Evolutionary conservation across 345 rosid species (phyloP), one percentile per base, ranked within the genome.

Genomic region (Lepidium aucheri): DNA sequence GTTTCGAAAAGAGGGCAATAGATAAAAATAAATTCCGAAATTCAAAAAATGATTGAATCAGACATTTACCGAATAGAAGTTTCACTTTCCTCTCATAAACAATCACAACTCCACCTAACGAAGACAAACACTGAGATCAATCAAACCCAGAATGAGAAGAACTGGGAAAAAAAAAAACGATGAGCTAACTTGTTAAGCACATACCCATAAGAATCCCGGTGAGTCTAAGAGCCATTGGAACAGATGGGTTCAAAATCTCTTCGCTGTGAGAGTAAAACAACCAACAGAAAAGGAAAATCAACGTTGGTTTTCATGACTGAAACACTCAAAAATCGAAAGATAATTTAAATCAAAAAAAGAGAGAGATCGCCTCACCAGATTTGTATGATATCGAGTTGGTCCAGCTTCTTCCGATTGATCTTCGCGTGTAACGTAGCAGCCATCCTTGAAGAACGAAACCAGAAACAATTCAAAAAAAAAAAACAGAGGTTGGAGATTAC

Each of bases 201-300:
- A 50, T 77, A 86, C 97, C 99, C 97, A 94, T 90, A 16, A 94
- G 85, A 73, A 94, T 90, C 57, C 96, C 87, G 5, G 97, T 85
- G 54, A 94, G 95, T 52, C 97, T 78, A 24, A 90, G 90, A 65
- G 97, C 97, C 94, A 90, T 85, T 0, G 97, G 99, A 67, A 88
- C 85, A 2, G 92, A 82, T 0, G 99, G 96, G 64, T 94, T 86
- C 75, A 90, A 65, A 63, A 94, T 94, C 77, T 94, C 95, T 72
- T 93, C 99, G 32, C 97, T 90, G 85, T 9, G 35, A 70, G 55
- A 52, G 20, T 26, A 11, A 35, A 15, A 24, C 30, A 9, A 7
- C 14, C 17, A 43, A 53, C 17, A 28, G 11, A 32, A n/a, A 12
- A 15, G 7, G 33, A 11, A 53, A 71, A 49, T 12, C 18, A 70